A percentile compares a stretch with the other conserved stretches of the same genome.
These are phyloP conservation scores for Orbilia quercus DNA, from an alignment of 2,329 filamentous ascomycete species.

Conservation along the genomic window DNA sequence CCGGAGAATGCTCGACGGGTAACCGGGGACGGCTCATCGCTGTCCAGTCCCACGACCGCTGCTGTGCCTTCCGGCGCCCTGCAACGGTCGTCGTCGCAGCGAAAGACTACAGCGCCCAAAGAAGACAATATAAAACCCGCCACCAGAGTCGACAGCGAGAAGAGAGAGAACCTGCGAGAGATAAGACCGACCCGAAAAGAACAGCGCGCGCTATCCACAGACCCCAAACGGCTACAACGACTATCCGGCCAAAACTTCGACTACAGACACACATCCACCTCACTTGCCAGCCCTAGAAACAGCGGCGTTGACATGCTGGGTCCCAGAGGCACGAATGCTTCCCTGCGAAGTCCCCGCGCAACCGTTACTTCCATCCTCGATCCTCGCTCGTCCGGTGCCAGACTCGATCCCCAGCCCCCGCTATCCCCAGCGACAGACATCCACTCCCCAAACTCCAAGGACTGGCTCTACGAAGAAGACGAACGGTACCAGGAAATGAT, in stretches of 20 bases:
- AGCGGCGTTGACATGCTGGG: conserved; percentile 40
- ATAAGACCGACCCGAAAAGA: conserved; percentile 53
- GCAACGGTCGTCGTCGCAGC: conserved; percentile 34
- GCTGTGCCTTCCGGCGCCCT: conserved; percentile 45
- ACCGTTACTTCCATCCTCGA: conserved; percentile 53
- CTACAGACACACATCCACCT: conserved; percentile 48
- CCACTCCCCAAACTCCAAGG: conserved; percentile 36
- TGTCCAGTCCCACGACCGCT: conserved; percentile 42
- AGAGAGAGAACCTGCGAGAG: conserved; percentile 48
- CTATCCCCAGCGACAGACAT: conserved; percentile 49
- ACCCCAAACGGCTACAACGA: conserved; percentile 41
- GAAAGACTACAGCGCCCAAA: conserved; percentile 16
- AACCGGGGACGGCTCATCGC: conserved; percentile 22
- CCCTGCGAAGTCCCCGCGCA: conserved; percentile 49
- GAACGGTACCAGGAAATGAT: conserved; percentile 71
- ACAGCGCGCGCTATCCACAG: conserved; percentile 48
- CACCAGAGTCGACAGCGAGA: conserved; percentile 45
- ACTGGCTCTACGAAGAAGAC: conserved; percentile 51
- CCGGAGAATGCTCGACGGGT: conserved; percentile 44
- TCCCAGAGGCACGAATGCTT: conserved; percentile 38
- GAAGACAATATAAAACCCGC: conserved; percentile 42
- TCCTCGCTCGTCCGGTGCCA: conserved; percentile 34
- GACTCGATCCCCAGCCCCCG: conserved; percentile 26
- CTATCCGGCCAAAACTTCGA: conserved; percentile 54
- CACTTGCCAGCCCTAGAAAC: conserved; percentile 40